Percentiles rank a stretch among this genome's conserved stretches.
phyloP scores from a whole-genome alignment of 2,329 filamentous ascomycete species.

The Fusarium graminum region DNA sequence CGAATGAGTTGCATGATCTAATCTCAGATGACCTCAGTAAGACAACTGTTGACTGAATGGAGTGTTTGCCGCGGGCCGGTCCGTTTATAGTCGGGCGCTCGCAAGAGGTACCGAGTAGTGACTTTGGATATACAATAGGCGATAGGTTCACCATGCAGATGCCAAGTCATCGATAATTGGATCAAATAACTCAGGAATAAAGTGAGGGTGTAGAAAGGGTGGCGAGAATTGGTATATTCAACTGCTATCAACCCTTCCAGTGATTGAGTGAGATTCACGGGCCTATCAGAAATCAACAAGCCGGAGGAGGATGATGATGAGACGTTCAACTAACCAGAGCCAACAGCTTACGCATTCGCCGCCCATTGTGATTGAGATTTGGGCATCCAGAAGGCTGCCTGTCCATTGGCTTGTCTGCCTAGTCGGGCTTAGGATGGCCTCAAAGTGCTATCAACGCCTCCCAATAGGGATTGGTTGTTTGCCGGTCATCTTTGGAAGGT shows the following conservation, averaged over 20 bases:
- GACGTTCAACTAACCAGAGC: not conserved
- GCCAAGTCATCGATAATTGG: conserved; percentile 8
- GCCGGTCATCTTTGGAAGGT: not conserved
- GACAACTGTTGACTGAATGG: not conserved
- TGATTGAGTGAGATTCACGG: not conserved
- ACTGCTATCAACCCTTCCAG: not conserved
- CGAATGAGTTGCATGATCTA: conserved; percentile 7
- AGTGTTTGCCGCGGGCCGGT: conserved; percentile 11
- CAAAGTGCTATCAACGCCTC: conserved; percentile 2
- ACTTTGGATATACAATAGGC: conserved; percentile 1
- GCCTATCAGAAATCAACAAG: conserved; percentile 11
- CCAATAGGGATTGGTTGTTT: not conserved
- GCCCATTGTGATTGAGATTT: conserved; percentile 19
- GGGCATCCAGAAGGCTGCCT: conserved; percentile 7
- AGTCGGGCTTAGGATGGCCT: conserved; percentile 14
- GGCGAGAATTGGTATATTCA: not conserved
- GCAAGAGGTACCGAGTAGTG: conserved; percentile 8
- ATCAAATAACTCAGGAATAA: not conserved
- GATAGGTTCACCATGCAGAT: conserved; percentile 13
- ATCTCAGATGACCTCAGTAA: conserved; percentile 18
- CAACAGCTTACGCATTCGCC: conserved; percentile 4
- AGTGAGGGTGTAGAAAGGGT: conserved; percentile 23
- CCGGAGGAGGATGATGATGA: conserved; percentile 2
- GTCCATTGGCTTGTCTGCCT: not conserved
- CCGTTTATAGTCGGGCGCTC: conserved; percentile 1